Evolutionary conservation across 225 moss, liverwort and hornwort genomes (phyloP), one percentile per base, ranked within the genome.

Genomic region (Physcomitrellopsis africana): DNA sequence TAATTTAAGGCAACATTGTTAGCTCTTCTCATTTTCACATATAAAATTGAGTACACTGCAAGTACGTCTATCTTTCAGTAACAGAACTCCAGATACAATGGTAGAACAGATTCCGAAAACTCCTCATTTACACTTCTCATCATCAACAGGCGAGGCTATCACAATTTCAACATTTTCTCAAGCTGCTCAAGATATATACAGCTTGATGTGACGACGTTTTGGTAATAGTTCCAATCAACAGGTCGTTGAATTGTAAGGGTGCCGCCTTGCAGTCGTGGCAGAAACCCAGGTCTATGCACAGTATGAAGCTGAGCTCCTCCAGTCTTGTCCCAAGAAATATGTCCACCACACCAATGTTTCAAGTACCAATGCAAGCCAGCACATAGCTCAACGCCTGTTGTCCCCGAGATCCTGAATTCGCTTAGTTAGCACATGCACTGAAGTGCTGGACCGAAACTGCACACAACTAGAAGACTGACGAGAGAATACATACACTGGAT

Each of bases 171-270:
- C 45, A 60, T 64, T 73, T 37, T 24, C 60, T 42, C 61, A 54
- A 60, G 13, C 37, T 58, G 68, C 32, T 68, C 26, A 58, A 51
- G 59, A 52, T 65, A 92, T 94, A 77, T 80, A 96, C 96, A 96
- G 77, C 96, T 96, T 63, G 92, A 88, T 61, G 96, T 94, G 78
- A 94, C 94, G 51, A 96, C 92, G 79, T 96, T 96, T 68, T 96
- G 92, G 72, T 96, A 92, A 85, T 96, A 94, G 75, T 85, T 94
- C 96, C 96, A 94, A 29, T 94, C 91, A 69, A 91, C 89, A 67
- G 86, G 79, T 72, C 96, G 79, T 74, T 83, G 84, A 58, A 96
- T 72, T 48, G 70, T 79, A 14, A 85, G 57, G 11, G 85, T 84
- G 44, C 68, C 94, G 72, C 65, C 65, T 68, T 80, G 85, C 55